Evolutionary conservation across 305 asterid genomes (phyloP), one percentile per base, ranked within the genome.

Genomic region (Rubia occidens): DNA sequence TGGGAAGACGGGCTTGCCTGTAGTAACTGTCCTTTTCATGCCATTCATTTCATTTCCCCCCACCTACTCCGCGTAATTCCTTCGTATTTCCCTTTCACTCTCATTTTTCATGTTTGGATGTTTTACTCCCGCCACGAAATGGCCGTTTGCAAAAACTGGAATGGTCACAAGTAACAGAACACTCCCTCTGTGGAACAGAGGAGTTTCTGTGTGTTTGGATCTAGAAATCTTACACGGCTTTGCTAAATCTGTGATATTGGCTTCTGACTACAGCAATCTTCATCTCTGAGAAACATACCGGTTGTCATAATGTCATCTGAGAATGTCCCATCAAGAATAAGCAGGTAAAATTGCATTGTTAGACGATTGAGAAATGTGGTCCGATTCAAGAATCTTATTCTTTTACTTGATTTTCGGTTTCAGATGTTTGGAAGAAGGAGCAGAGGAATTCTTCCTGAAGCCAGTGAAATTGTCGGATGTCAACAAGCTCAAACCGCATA

Each of bases 341-440:
- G 63, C 76, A 91, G 96, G 96, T 91, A 86, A 77, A 66, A 9
- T 62, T 14, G 20, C 21, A 6, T n/a, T 6, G 3, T 8, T 4
- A 0, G 67, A 17, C 32, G 14, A 49, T 26, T 9, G 7, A 11
- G 20, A 69, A 32, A 60, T 60, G 15, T 6, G 8, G 15, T 59
- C 15, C 3, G 9, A 49, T 15, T 49, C 7, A 49, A 49, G 56
- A 20, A 20, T 45, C 17, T n/a, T 66, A 32, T 61, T 6, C 4
- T 54, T 37, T 0, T 39, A 0, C 10, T 39, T 62, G 11, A 7
- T 60, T 9, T 60, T 26, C 68, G 42, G 32, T 62, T 15, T 51
- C 85, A 91, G 98, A 82, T 91, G 98, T 61, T 81, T 91, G 67
- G 96, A 89, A 67, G 96, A 88, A 82, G 98, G 98, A n/a, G 98